Percentiles rank a stretch among this genome's conserved stretches.
These are phyloP conservation scores for Phytophthora fragariaefolia DNA, from an alignment of 352 stramenopile species.

Conservation along the genomic window DNA sequence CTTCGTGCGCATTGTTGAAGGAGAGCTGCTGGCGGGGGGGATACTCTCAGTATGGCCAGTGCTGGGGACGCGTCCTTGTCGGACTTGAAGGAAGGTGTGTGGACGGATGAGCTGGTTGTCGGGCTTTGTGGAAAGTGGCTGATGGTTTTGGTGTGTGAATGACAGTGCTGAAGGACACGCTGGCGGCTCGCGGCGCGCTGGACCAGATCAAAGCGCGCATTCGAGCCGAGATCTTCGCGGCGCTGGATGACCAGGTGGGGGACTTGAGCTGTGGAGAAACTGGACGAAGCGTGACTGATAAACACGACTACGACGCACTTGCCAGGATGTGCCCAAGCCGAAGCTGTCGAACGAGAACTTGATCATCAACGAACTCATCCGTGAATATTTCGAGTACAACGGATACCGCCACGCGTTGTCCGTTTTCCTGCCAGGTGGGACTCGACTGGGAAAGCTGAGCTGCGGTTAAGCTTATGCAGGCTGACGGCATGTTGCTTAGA, in stretches of 20 bases:
- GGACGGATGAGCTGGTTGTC: neutral
- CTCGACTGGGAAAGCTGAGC: too few relatives aligned
- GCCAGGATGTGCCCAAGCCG: conserved; percentile 59
- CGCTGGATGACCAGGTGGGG: conserved; percentile 79
- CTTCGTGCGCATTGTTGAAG: conserved; percentile 34
- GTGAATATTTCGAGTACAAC: conserved; percentile 95
- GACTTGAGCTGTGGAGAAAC: neutral
- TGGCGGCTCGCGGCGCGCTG: conserved; percentile 76
- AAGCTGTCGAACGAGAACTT: conserved; percentile 93
- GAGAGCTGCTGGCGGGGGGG: conserved; percentile 1
- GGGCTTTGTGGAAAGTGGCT: neutral
- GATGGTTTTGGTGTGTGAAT: neutral
- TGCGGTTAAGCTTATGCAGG: conserved; percentile 5
- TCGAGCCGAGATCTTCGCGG: conserved; percentile 85
- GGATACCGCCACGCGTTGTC: conserved; percentile 91
- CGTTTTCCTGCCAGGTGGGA: conserved; percentile 82
- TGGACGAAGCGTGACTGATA: neutral
- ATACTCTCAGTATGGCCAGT: too few relatives aligned
- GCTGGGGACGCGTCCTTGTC: conserved; percentile 42
- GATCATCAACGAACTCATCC: conserved; percentile 95
- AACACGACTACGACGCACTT: neutral
- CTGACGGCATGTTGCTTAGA: conserved; percentile 44
- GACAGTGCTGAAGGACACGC: conserved; percentile 88
- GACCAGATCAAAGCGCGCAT: conserved; percentile 88
- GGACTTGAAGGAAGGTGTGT: conserved; percentile 61